Base-by-base conservation (phyloP, 1,284 basidiomycete species). In the Hemileia vastatrix region DNA sequence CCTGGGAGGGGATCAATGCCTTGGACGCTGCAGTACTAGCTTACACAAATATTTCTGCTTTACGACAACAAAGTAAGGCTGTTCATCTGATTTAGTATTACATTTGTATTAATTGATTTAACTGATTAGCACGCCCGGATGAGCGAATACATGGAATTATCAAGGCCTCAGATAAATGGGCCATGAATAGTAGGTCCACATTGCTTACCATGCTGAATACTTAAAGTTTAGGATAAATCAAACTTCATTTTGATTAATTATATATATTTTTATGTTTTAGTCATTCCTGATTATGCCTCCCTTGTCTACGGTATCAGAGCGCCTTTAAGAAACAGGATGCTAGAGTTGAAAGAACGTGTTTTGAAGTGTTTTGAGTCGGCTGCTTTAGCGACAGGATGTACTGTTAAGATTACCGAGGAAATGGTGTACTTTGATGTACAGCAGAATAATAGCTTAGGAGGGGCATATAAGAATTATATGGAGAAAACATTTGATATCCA, bases 1-100 rank as follows among this genome's bases (percentile, higher is more conserved):
- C 86, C 15, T 89, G 87, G 87, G 86, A 90, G 76, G 90, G 85
- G 23, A 81, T 82, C 64, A 91, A 91, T 71, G 88, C 89, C 3
- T 81, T 88, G 47, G 89, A 90, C 73, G 90, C 88, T 0, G 88
- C 86, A 1, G 85, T 89, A 68, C 77, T 87, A 15, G 86, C 87
- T 2, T 92, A 92, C 76, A 82, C 82, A 6, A 81, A 81, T 62
- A 80, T 92, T 50, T 84, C 86, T 6, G 83, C 83, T 1, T 79
- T 92, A 49, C 81, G 89, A 13, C 88, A 88, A 73, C 85, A 88
- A 76, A 81, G 84, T 53, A 81, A 80, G 66, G 83, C 84, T 0
- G 80, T 79, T 0, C 79, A 82, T 67, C 82, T 84, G 19, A 78
- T 87, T 2, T 84, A 87, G 67, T 86, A 86, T 3, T 78, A 86